Evolutionary conservation across 129 eudicot species (phyloP), one percentile per base, ranked within the genome.

Genomic region (Helichrysum umbraculigerum): DNA sequence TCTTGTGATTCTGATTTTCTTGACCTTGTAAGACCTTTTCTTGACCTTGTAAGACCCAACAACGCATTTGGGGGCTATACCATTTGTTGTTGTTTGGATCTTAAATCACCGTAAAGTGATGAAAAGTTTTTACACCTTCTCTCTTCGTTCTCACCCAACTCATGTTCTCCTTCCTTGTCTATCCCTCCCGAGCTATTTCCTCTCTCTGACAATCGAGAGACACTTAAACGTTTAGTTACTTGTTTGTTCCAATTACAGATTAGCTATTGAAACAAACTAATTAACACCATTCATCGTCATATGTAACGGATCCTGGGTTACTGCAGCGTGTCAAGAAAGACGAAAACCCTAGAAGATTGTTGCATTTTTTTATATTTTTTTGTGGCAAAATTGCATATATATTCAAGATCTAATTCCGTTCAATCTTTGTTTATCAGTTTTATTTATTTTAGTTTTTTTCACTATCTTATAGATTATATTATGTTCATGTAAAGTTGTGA

Each of bases 21-120:
- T 92, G 98, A 92, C 98, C 98, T 92, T 92, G 96, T 89, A 92
- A 92, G 98, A 84, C 96, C 96, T 92, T 89, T 92, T 92, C 98
- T 92, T 92, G 91, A 87, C 96, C 96, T 92, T 89, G 96, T 92
- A 89, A 92, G 98, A 92, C 96, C 91, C 88, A 22, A 12, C 5
- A 1, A 64, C 54, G 11, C 35, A 6, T 72, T 15, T 10, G 74
- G 2, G 25, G 2, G 50, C 80, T 50, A 51, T 78, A 0, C 70
- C 20, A 33, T 51, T 57, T 66, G 28, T 79, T 33, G 44, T 41
- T 37, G 75, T 16, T 28, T 61, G 71, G 71, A 82, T 70, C 77
- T 63, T 83, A 83, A 8, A 54, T 76, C 66, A 72, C 54, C 3
- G 34, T 44, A 64, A 44, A 6, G 33, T 35, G 73, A 78, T 39